Percentiles rank a stretch among this genome's conserved stretches.
These are phyloP conservation scores for Nepenthes gracilis DNA, from an alignment of 148 eudicot species.

Conservation along the genomic window DNA sequence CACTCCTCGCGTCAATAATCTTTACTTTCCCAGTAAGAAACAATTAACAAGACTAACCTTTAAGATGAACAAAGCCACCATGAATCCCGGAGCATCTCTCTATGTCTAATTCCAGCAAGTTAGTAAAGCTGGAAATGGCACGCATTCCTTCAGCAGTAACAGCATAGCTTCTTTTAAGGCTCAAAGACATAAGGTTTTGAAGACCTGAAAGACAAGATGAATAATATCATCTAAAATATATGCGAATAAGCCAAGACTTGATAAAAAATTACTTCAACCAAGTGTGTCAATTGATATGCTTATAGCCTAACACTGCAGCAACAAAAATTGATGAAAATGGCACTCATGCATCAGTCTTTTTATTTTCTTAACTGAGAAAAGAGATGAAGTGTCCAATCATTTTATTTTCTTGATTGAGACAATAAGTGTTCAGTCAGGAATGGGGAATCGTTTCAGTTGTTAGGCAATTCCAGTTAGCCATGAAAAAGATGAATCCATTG, in stretches of 20 bases:
- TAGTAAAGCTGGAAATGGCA: conserved; percentile 10
- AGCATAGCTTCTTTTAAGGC: conserved; percentile 12
- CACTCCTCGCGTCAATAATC: no score
- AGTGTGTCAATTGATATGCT: background rate
- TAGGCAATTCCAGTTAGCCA: no score
- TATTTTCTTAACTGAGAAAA: no score
- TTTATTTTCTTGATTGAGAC: no score
- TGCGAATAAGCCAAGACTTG: background rate
- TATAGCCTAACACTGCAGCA: background rate
- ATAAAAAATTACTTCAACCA: background rate
- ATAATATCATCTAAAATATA: background rate
- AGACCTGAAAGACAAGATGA: conserved; percentile 7
- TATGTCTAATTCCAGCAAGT: conserved; percentile 13
- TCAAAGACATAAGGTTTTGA: conserved; percentile 9
- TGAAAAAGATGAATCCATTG: no score
- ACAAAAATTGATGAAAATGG: background rate
- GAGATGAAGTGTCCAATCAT: no score
- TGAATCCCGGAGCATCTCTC: conserved; percentile 21
- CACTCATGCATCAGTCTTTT: no score
- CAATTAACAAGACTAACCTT: conserved; percentile 5
- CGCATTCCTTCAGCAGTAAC: conserved; percentile 18
- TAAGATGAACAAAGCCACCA: conserved; percentile 22
- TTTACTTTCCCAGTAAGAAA: no score
- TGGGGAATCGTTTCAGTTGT: no score
- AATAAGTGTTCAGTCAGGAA: no score